Conservation (phyloP, 2,329 filamentous ascomycete species). For the Nigrospora osmanthi region DNA sequence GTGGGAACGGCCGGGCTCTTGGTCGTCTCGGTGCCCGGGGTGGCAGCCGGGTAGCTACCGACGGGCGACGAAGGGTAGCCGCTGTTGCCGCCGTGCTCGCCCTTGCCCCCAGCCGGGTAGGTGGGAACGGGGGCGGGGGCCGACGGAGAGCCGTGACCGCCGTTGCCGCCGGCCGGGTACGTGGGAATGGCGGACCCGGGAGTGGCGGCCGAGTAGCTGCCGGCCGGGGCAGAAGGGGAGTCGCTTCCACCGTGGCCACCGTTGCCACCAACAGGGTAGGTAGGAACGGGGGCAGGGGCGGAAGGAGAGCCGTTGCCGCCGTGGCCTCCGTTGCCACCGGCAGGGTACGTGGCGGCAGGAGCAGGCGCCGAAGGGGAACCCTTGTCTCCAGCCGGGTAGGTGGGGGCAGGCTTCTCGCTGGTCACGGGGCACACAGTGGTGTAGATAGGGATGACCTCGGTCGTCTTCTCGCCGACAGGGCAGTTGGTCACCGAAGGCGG, state of each 20-base stretch:
- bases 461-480: constrained; percentile 31
- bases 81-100: constrained; percentile 55
- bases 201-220: neutral
- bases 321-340: neutral
- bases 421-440: constrained; percentile 39
- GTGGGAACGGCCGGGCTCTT: neutral
- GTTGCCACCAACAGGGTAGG: neutral
- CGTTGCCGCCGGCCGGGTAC: neutral
- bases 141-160: constrained; percentile 4
- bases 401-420: constrained; percentile 18
- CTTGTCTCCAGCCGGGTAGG: constrained; percentile 9
- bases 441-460: constrained; percentile 31
- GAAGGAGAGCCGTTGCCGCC: neutral
- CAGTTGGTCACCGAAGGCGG: constrained; percentile 26
- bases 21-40: neutral
- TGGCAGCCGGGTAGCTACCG: neutral
- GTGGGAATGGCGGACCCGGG: neutral
- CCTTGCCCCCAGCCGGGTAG: constrained; percentile 57
- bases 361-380: neutral
- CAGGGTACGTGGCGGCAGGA: constrained; percentile 9
- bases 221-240: neutral
- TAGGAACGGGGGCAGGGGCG: constrained; percentile 1
- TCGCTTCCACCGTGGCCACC: neutral
- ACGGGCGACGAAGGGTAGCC: constrained; percentile 28
- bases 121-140: constrained; percentile 52